Evolutionary conservation across 208 protist species (phyloP), one percentile per base, ranked within the genome.

Genomic region (Naegleria gruberi): DNA sequence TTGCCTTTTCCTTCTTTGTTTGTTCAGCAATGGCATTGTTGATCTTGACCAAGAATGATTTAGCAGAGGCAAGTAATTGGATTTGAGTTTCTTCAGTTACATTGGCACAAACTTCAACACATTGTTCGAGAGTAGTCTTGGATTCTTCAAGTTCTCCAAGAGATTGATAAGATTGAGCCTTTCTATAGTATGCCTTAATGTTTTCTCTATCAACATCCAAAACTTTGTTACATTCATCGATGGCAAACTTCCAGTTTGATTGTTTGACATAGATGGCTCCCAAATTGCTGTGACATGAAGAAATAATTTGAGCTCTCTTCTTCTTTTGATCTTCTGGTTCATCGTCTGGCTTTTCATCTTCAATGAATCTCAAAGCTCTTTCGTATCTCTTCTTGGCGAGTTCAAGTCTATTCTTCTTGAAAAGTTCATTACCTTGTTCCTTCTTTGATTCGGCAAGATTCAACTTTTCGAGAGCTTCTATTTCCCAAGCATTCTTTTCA

Each of bases 321-420:
- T 51, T 37, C 26, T 87, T 87, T 40, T 87, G 15, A 4, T 87
- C 83, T 55, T 55, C 42, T 84, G 42, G 81, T 15, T 45, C 81
- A 45, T 96, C n/a, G 87, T 4, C 5, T 91, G 46, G 42, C 8
- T 92, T 10, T 81, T 94, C 94, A 55, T 94, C 92, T 8, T 95
- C 95, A 44, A 97, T 91, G 87, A 97, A 97, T 91, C 96, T 94
- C 51, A 97, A 92, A 10, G 95, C 94, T 43, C 94, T 94, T 77
- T 96, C 94, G 93, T 97, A 97, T 91, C 94, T 96, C 77, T 92
- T 91, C 92, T 95, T 93, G 0, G 96, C 96, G 15, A 91, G 92
- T 5, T 91, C 89, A 17, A 95, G 89, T 19, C 96, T 91, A 34
- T 94, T 94, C 0, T 55, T 92, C 86, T 95, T 94, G 89, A 97